phyloP scores from a whole-genome alignment of 306 rosid species.

The Prunus dulcis region DNA sequence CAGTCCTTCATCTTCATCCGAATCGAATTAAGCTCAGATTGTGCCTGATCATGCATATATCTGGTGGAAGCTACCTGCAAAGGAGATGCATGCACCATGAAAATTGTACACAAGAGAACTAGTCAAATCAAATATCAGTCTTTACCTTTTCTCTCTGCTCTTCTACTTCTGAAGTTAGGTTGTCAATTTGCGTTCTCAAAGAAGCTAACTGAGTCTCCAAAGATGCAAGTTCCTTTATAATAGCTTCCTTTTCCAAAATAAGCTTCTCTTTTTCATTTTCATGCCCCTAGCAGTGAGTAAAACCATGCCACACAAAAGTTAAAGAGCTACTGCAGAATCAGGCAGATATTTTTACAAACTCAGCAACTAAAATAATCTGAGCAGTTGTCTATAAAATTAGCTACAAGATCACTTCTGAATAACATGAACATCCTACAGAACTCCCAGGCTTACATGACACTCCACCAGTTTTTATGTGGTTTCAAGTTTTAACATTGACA shows the following conservation, averaged over 20 bases:
- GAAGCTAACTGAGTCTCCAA: slow-evolving; percentile 69
- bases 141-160: slow-evolving; percentile 62
- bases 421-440: neutral
- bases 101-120: slow-evolving; percentile 9
- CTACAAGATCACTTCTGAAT: neutral
- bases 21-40: slow-evolving; percentile 52
- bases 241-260: slow-evolving; percentile 91
- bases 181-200: slow-evolving; percentile 42
- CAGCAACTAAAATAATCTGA: slow-evolving; percentile 9
- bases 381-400: neutral
- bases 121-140: slow-evolving; percentile 12
- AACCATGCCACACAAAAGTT: slow-evolving; percentile 7
- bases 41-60: slow-evolving; percentile 57
- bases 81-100: slow-evolving; percentile 27
- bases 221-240: slow-evolving; percentile 63
- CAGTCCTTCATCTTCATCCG: slow-evolving; percentile 84
- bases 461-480: neutral
- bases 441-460: neutral
- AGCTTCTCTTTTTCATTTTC: slow-evolving; percentile 95
- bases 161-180: slow-evolving; percentile 64
- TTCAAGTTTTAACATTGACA: neutral
- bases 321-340: slow-evolving; percentile 1
- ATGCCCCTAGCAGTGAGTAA: slow-evolving; percentile 60
- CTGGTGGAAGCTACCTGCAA: slow-evolving; percentile 68
- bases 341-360: neutral